phyloP scores from a whole-genome alignment of 1,284 basidiomycete genomes.

The Microbotryomycetes sp. region DNA sequence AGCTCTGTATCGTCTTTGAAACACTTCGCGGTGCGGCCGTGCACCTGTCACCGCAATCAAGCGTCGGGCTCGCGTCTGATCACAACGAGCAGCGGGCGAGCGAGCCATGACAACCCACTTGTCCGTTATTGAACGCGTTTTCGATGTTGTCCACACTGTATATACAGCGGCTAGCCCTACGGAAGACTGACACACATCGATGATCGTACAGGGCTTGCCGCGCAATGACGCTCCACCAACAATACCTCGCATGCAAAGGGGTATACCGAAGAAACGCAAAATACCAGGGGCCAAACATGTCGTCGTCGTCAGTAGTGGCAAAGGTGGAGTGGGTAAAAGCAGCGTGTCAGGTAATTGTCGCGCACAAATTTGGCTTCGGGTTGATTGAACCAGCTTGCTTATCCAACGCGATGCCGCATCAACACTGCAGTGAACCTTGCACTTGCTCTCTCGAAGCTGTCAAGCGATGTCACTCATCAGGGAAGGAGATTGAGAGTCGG shows the following conservation, averaged over 20 bases:
- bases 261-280: slow-evolving; percentile 46
- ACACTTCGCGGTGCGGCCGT: too few species aligned
- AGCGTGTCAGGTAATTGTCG: slow-evolving; percentile 69
- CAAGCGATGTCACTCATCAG: slow-evolving; percentile 34
- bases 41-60: too few species aligned
- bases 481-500: slow-evolving; percentile 57
- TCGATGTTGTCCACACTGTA: too few species aligned
- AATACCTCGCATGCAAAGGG: slow-evolving; percentile 40
- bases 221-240: slow-evolving; percentile 35
- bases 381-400: not conserved
- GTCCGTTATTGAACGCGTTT: slow-evolving; percentile 8
- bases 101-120: slow-evolving; percentile 29
- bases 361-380: slow-evolving; percentile 2
- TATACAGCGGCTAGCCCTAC: too few species aligned
- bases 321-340: slow-evolving; percentile 95
- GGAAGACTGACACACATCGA: too few species aligned
- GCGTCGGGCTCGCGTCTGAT: too few species aligned
- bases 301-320: slow-evolving; percentile 84
- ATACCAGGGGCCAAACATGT: slow-evolving; percentile 55
- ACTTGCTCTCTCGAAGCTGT: slow-evolving; percentile 54
- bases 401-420: slow-evolving; percentile 8
- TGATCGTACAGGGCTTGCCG: slow-evolving; percentile 30
- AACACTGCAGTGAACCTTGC: slow-evolving; percentile 67
- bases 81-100: not conserved
- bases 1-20: too few species aligned